These are phyloP conservation scores for Solanum aculeatissimum DNA, from an alignment of 305 asterid species.

Conservation along the genomic window DNA sequence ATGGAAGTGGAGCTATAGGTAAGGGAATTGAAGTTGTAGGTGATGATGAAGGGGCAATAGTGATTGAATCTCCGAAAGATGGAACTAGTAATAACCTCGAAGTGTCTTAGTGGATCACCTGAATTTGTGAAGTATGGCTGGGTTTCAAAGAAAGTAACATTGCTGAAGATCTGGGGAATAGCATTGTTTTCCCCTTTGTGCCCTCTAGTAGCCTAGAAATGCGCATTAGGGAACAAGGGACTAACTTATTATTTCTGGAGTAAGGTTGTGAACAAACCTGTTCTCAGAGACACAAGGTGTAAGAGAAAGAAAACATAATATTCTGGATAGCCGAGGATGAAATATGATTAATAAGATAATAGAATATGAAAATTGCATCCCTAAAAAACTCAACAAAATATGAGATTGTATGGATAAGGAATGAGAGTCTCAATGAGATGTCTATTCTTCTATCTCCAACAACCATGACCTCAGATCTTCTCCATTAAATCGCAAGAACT, in stretches of 20 bases:
- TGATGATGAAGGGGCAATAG: neutral
- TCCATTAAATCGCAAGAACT: neutral
- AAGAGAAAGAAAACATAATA: neutral
- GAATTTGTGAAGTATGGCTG: neutral
- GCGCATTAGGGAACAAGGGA: neutral
- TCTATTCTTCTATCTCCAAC: too few relatives aligned
- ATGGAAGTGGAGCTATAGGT: neutral
- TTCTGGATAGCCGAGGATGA: neutral
- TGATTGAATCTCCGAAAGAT: neutral
- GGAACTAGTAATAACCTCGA: neutral
- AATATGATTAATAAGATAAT: neutral
- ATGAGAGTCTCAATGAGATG: too few relatives aligned
- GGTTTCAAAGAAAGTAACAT: neutral
- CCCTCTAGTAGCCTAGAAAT: neutral
- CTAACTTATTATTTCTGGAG: neutral
- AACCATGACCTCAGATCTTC: neutral
- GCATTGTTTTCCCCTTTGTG: neutral
- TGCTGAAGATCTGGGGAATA: neutral
- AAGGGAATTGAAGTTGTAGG: neutral
- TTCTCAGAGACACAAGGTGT: neutral
- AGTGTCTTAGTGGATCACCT: neutral
- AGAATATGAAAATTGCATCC: neutral
- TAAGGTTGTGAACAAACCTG: neutral
- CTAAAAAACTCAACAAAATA: too few relatives aligned
- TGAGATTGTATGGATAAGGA: too few relatives aligned